These are phyloP conservation scores for Stentor roeselii DNA, from an alignment of 73 alveolate species.

Conservation along the genomic window DNA sequence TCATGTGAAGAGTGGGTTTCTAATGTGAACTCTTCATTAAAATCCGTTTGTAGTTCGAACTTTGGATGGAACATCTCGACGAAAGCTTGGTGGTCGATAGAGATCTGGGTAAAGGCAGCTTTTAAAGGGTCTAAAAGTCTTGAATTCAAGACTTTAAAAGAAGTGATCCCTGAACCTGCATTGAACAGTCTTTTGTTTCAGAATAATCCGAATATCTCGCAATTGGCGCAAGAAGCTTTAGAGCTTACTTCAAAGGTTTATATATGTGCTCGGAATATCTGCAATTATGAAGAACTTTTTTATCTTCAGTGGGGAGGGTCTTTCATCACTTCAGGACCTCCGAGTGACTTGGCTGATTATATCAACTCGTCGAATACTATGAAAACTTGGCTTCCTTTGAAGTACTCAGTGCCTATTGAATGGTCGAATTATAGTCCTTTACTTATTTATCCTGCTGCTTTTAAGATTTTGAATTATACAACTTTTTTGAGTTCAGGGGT, in stretches of 20 bases:
- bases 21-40: neutral
- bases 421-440: neutral
- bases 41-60: neutral
- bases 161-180: neutral
- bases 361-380: neutral
- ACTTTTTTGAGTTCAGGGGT: neutral
- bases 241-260: neutral
- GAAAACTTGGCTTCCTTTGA: neutral
- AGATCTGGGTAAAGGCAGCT: neutral
- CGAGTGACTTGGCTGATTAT: neutral
- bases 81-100: neutral
- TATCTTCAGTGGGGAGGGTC: neutral
- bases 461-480: neutral
- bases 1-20: neutral
- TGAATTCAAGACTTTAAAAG: neutral
- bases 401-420: constrained; percentile 8
- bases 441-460: neutral
- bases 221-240: neutral
- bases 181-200: neutral
- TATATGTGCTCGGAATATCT: neutral
- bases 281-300: constrained; percentile 1
- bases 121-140: neutral
- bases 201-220: neutral
- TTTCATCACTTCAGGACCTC: neutral
- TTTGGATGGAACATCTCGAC: neutral